Evolutionary conservation across 805 yeast genomes (phyloP), one percentile per base, ranked within the genome.

Genomic region (Wickerhamiella allomyrinae): DNA sequence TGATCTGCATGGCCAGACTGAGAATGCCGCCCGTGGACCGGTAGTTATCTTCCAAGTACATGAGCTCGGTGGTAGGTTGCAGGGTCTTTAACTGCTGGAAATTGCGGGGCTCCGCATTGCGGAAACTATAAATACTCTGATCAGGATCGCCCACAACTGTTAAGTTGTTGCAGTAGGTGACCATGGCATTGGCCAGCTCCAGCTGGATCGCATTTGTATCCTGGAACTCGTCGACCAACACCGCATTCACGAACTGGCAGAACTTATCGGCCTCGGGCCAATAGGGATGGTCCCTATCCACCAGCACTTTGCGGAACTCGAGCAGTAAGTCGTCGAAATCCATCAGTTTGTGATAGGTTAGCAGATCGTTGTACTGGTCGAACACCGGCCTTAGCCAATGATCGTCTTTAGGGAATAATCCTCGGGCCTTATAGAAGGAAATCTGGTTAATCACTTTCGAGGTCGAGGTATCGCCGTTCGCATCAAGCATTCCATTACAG

Each of bases 91-190:
- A 74, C 11, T 63, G 63, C 33, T 61, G 61, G 51, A 87, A 83
- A 52, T 82, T 86, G 14, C 66, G 62, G 1, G 79, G 67, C 27
- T 76, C 75, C 0, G 96, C 96, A 52, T 79, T 76, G 46, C 97
- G 66, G 51, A 89, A 89, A 0, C 79, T 85, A 57, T 91, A 89
- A 19, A 89, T 89, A 54, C 94, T 79, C 59, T 89, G 98, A 58
- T 91, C 95, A 0, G 95, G 95, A 56, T 89, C 98, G 1, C 98
- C 98, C 2, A 89, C 96, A 1, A 86, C 77, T 0, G 96, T 83
- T 7, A 89, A 70, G 29, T 65, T 67, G 15, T 55, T 41, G 29
- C 49, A 40, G 19, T 49, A 29, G 7, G 40, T 13, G 0, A 77
- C 67, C 24, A 80, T 60, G 4, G 65, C 61, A 46, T 69, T 70